A percentile compares a stretch with the other conserved stretches of the same genome.
Evolutionary conservation across 805 yeast genomes (phyloP).

Genomic region (Candida nemodendra): DNA sequence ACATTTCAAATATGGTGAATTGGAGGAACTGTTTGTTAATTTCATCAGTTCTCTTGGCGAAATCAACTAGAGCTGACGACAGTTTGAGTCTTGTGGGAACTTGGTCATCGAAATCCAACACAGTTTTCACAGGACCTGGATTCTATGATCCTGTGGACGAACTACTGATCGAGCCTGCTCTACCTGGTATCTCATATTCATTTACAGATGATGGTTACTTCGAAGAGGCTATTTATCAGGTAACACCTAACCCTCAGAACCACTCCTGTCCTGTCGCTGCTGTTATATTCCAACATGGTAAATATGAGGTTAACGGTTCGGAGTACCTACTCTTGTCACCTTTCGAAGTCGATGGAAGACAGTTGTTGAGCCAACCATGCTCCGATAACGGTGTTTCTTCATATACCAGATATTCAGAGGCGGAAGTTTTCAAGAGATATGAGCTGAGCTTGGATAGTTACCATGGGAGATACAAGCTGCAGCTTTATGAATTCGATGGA

Average conservation of each 20-base stretch:
- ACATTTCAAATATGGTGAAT: too few species aligned
- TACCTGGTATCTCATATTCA: constrained; percentile 91
- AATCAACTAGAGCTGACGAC: constrained; percentile 5
- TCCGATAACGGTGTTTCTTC: constrained; percentile 53
- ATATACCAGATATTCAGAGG: constrained; percentile 73
- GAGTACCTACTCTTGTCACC: constrained; percentile 75
- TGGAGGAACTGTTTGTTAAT: background rate
- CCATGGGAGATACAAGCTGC: constrained; percentile 78
- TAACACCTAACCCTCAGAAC: constrained; percentile 63
- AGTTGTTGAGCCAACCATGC: constrained; percentile 86
- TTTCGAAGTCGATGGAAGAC: constrained; percentile 87
- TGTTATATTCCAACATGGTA: constrained; percentile 86
- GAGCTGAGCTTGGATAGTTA: constrained; percentile 67
- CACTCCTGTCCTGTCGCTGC: constrained; percentile 86
- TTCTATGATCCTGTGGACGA: constrained; percentile 97
- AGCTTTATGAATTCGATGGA: constrained; percentile 77
- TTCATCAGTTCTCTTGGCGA: background rate
- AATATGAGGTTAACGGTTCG: constrained; percentile 57
- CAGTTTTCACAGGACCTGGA: constrained; percentile 95
- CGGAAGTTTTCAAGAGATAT: constrained; percentile 56
- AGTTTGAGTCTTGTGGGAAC: constrained; percentile 66
- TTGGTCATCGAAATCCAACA: constrained; percentile 91
- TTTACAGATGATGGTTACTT: constrained; percentile 90
- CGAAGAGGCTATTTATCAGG: constrained; percentile 86
- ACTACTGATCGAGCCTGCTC: constrained; percentile 87